phyloP scores from a whole-genome alignment of 2,329 filamentous ascomycete genomes.

The Incumbomyces delicatus region DNA sequence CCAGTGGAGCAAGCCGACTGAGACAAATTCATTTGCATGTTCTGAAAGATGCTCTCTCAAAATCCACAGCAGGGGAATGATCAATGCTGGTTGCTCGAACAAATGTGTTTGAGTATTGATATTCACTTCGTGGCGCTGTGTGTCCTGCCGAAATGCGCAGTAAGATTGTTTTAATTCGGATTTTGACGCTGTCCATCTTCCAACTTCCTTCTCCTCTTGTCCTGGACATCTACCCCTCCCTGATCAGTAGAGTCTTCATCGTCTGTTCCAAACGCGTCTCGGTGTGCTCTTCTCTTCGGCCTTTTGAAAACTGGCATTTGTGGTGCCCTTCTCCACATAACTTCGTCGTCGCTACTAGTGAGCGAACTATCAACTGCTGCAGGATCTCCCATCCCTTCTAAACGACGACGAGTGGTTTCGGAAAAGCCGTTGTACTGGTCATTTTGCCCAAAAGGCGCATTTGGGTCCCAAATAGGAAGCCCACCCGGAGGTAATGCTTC shows the following conservation, averaged over 20 bases:
- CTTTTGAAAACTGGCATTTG: slow-evolving; percentile 16
- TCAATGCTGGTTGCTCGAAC: too few species aligned
- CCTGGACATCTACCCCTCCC: neutral
- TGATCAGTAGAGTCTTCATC: slow-evolving; percentile 5
- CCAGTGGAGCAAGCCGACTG: too few species aligned
- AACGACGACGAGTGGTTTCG: slow-evolving; percentile 17
- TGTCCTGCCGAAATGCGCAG: too few species aligned
- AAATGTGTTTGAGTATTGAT: too few species aligned
- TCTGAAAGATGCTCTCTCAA: too few species aligned
- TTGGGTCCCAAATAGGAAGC: slow-evolving; percentile 50
- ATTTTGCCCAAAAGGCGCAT: slow-evolving; percentile 16
- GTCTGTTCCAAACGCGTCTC: slow-evolving; percentile 18
- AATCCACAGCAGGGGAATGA: too few species aligned
- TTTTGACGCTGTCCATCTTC: neutral
- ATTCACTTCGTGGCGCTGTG: too few species aligned
- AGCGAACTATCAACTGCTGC: slow-evolving; percentile 8
- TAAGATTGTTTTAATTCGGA: too few species aligned
- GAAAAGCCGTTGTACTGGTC: slow-evolving; percentile 18
- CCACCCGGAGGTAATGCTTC: slow-evolving; percentile 54
- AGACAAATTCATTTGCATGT: too few species aligned
- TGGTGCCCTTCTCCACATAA: slow-evolving; percentile 17
- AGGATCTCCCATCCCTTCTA: slow-evolving; percentile 8
- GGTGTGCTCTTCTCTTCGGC: slow-evolving; percentile 17
- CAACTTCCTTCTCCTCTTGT: slow-evolving; percentile 1
- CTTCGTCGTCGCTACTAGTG: slow-evolving; percentile 20